Conservation (phyloP, 768 basidiomycete genomes). For the Boletellus sp. region DNA sequence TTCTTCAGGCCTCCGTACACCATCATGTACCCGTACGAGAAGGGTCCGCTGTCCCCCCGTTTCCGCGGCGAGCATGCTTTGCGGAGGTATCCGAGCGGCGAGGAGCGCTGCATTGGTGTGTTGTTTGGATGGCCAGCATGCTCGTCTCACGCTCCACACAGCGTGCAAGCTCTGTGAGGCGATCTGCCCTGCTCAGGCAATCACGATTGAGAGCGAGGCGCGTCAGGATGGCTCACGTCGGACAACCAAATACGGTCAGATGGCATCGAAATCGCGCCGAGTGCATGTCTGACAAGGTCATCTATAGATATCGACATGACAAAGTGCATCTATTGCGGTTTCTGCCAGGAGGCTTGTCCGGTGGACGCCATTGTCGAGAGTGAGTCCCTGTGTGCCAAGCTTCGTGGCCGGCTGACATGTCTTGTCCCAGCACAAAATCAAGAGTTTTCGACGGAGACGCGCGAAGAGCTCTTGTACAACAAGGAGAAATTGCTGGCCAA, state of each 20-base stretch:
- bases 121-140: conserved; percentile 8
- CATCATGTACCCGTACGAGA: conserved; percentile 98
- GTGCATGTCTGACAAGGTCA: neutral
- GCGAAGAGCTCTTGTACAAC: conserved; percentile 98
- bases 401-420: conserved; percentile 1
- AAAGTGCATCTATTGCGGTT: conserved; percentile 99
- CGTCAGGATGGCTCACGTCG: conserved; percentile 92
- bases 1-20: conserved; percentile 96
- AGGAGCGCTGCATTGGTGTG: conserved; percentile 97
- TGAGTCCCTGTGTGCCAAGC: conserved; percentile 40
- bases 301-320: conserved; percentile 96
- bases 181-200: conserved; percentile 98
- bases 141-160: conserved; percentile 30
- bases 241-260: conserved; percentile 93
- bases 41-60: conserved; percentile 94
- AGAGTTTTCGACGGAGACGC: conserved; percentile 95
- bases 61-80: conserved; percentile 99
- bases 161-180: conserved; percentile 99
- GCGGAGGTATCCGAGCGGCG: conserved; percentile 93
- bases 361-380: conserved; percentile 99
- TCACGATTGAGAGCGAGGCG: conserved; percentile 98
- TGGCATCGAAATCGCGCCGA: neutral
- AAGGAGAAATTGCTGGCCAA: conserved; percentile 98
- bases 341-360: conserved; percentile 99
- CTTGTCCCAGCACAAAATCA: conserved; percentile 83